Percentiles rank a stretch among this genome's conserved stretches.
Evolutionary conservation across 768 basidiomycete species (phyloP).

Genomic region (Kwoniella heveanensis): DNA sequence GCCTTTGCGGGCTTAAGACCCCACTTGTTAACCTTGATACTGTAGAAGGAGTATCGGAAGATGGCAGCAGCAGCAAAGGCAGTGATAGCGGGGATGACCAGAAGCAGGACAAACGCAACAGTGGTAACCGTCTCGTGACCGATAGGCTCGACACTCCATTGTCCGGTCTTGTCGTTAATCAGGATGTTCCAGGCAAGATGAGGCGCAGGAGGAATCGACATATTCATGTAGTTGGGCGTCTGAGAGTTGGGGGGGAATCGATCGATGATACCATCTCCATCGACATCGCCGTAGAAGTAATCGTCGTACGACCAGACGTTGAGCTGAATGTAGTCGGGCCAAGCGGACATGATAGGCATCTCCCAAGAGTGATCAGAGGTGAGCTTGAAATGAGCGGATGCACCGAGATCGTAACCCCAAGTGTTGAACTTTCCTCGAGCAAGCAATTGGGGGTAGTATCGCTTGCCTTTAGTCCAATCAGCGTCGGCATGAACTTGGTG

Average conservation of each 20-base stretch:
- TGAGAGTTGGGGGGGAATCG: slow-evolving; percentile 79
- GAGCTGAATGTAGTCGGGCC: slow-evolving; percentile 87
- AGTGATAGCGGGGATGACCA: slow-evolving; percentile 80
- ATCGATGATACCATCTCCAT: slow-evolving; percentile 83
- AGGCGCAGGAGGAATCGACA: slow-evolving; percentile 84
- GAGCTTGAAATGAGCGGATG: slow-evolving; percentile 66
- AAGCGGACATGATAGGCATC: slow-evolving; percentile 71
- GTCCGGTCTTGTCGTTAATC: slow-evolving; percentile 74
- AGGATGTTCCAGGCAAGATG: slow-evolving; percentile 83
- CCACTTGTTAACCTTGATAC: slow-evolving; percentile 90
- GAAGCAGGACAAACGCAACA: slow-evolving; percentile 81
- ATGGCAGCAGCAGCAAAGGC: slow-evolving; percentile 76
- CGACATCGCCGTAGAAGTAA: slow-evolving; percentile 88
- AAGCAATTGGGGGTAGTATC: slow-evolving; percentile 83
- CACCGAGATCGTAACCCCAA: slow-evolving; percentile 88
- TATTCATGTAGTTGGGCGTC: slow-evolving; percentile 81
- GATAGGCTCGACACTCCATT: slow-evolving; percentile 78
- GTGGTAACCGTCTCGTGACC: slow-evolving; percentile 79
- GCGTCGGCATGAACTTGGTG: slow-evolving; percentile 77
- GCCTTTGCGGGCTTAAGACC: slow-evolving; percentile 70
- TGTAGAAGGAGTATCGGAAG: slow-evolving; percentile 97
- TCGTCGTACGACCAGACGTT: slow-evolving; percentile 90
- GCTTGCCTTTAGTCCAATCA: slow-evolving; percentile 61
- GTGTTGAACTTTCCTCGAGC: slow-evolving; percentile 86
- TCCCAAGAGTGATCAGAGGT: slow-evolving; percentile 67